Evolutionary conservation across 148 eudicot species (phyloP), one percentile per base, ranked within the genome.

Genomic region (Diospyros lotus): DNA sequence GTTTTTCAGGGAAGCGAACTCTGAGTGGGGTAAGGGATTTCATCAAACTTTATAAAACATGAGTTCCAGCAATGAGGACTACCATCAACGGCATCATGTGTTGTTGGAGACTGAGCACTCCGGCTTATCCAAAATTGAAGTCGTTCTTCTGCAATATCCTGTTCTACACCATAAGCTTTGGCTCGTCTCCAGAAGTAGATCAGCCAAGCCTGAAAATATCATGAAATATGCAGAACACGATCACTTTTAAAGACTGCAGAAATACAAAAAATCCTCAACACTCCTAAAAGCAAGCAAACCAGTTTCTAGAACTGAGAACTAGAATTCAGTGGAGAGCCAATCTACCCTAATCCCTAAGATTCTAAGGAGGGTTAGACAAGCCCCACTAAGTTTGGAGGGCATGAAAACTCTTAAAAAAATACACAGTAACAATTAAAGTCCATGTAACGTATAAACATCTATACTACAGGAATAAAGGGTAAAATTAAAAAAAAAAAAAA

Each of bases 1-100:
- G 28, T 28, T 28, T 28, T 28, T 28, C 28, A 28, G 28, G 28
- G 28, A 28, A 58, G 58, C 41, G 39, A 50, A 18, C 55, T 3
- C 41, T 59, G 17, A 76, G 73, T 45, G 44, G 38, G 39, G 66
- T 65, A 58, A 3, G 28, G 28, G 28, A 28, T 46, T 28, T 62
- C 2, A 50, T 51, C 46, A 41, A 4, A 40, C 53, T 46, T 48
- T 40, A 42, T 11, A n/a, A 45, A 18, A 42, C 17, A 43, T 39
- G 2, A 13, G 54, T 53, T 52, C 8, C 11, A 8, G 43, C 69
- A 71, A 50, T 51, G 3, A 55, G 44, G 65, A 77, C 17, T 71
- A 77, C 80, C 80, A 38, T 77, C 80, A 72, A 77, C 80, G 9
- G 71, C 80, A 64, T 77, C 80, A 64, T 77, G 80, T 64, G 80